Evolutionary conservation across 805 yeast genomes (phyloP).

Genomic region (Candida sanyiensis): DNA sequence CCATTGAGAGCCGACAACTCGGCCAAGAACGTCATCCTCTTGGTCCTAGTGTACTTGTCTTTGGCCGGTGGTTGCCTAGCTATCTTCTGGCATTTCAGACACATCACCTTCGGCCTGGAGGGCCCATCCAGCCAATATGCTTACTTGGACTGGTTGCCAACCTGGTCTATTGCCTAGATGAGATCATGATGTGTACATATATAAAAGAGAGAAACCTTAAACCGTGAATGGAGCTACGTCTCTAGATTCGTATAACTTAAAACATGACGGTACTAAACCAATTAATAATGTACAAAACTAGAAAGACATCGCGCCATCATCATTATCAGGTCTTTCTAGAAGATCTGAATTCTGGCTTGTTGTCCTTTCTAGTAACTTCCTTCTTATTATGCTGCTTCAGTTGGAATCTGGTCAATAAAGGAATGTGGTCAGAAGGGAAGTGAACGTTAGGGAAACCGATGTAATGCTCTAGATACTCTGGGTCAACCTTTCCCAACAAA

Average conservation of each 20-base stretch:
- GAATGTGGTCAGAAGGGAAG: conserved; percentile 91
- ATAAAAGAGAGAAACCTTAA: background rate
- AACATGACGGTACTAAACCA: too few relatives aligned
- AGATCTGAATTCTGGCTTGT: conserved; percentile 24
- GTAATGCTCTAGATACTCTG: conserved; percentile 63
- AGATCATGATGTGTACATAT: background rate
- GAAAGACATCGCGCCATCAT: conserved; percentile 2
- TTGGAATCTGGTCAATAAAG: conserved; percentile 67
- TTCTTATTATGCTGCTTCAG: conserved; percentile 30
- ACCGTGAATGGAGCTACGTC: too few relatives aligned
- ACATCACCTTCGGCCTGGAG: conserved; percentile 62
- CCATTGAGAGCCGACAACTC: conserved; percentile 20
- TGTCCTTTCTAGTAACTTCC: conserved; percentile 17
- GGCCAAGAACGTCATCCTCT: conserved; percentile 23
- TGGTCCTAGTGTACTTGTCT: conserved; percentile 32
- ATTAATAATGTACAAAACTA: conserved; percentile 4
- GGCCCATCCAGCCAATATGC: conserved; percentile 37
- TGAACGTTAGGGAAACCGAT: conserved; percentile 94
- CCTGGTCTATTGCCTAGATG: conserved; percentile 38
- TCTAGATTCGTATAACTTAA: too few relatives aligned
- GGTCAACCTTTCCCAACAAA: conserved; percentile 77
- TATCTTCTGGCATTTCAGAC: conserved; percentile 55
- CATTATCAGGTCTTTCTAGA: conserved; percentile 27
- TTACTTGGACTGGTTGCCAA: conserved; percentile 43
- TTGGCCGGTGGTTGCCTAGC: conserved; percentile 41